Evolutionary conservation across 805 yeast genomes (phyloP), one percentile per base, ranked within the genome.

Genomic region (Sungouiella blattae): DNA sequence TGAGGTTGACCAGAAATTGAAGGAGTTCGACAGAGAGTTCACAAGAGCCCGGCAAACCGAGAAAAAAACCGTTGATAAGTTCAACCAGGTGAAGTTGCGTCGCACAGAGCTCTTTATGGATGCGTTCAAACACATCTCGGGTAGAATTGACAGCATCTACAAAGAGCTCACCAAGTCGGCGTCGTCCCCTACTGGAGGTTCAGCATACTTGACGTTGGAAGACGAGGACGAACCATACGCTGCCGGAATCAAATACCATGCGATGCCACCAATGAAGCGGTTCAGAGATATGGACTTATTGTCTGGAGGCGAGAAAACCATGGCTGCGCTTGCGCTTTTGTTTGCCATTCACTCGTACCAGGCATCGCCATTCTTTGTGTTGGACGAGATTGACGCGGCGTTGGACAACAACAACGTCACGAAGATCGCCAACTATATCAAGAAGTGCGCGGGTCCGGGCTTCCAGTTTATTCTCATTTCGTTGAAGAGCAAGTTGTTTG

Each of bases 381-480:
- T 93, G 28, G 98, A 93, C 58, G 98, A 93, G 61, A 88, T 93
- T n/a, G 98, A 93, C 63, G 98, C 98, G 0, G 98, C 98, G 0
- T 72, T 93, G 40, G 98, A 93, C 60, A 81, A 85, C 40, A 78
- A 87, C 16, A 93, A 93, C 52, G 96, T 93, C 16, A 77, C 77
- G 35, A 78, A 78, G 51, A 80, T 93, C 39, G 96, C 96, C n/a
- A 79, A 78, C 40, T 93, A 89, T 55, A 87, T 93, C 41, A 73
- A 73, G 33, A 75, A 73, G 41, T 80, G 83, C 48, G 80, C 91
- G 2, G 83, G 87, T 17, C 83, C 87, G 2, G 72, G 77, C 28
- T 78, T 87, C 57, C 98, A 93, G 55, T 87, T 91, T 50, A 87
- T 93, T 57, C 96, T 93, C 29, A 93, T 93, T 42, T 84, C 95